These are phyloP conservation scores for Phylloporus arenicola DNA, from an alignment of 768 basidiomycete genomes.

Conservation along the genomic window DNA sequence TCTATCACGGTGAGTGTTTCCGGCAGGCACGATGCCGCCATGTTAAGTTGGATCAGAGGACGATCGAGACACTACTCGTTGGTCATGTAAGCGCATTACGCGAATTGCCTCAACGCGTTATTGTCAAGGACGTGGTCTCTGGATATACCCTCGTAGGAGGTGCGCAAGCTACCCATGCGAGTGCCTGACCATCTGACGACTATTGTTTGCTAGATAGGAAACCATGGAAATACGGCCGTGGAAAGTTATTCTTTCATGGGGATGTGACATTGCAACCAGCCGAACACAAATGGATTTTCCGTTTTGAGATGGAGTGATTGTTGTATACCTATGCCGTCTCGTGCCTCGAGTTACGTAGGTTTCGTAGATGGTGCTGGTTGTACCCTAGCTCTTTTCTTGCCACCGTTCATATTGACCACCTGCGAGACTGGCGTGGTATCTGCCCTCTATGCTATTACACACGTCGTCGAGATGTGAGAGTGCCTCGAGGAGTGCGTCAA, in stretches of 20 bases:
- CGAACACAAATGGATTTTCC: constrained; percentile 27
- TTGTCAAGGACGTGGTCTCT: constrained; percentile 4
- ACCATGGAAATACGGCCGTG: constrained; percentile 27
- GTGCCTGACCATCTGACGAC: not conserved
- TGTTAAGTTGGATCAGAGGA: constrained; percentile 8
- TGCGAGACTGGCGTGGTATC: constrained; percentile 57
- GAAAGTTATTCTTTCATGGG: constrained; percentile 23
- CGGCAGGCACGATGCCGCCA: not conserved
- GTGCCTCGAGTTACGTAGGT: too few relatives aligned
- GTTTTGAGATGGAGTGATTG: constrained; percentile 8
- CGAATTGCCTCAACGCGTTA: constrained; percentile 14
- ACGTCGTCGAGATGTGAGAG: constrained; percentile 74
- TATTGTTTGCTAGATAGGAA: constrained; percentile 16
- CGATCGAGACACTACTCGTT: constrained; percentile 22
- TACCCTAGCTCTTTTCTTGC: constrained; percentile 55
- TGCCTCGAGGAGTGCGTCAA: constrained; percentile 72
- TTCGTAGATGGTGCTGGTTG: not conserved
- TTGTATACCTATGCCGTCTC: not conserved
- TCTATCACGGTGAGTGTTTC: constrained; percentile 18
- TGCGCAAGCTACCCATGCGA: constrained; percentile 1
- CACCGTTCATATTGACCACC: constrained; percentile 56
- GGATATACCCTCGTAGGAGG: constrained; percentile 22
- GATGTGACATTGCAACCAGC: constrained; percentile 14
- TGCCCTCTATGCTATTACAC: constrained; percentile 63
- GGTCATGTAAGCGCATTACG: constrained; percentile 13